phyloP scores from a whole-genome alignment of 1,284 basidiomycete genomes.

The Ceratobasidium sp. region DNA sequence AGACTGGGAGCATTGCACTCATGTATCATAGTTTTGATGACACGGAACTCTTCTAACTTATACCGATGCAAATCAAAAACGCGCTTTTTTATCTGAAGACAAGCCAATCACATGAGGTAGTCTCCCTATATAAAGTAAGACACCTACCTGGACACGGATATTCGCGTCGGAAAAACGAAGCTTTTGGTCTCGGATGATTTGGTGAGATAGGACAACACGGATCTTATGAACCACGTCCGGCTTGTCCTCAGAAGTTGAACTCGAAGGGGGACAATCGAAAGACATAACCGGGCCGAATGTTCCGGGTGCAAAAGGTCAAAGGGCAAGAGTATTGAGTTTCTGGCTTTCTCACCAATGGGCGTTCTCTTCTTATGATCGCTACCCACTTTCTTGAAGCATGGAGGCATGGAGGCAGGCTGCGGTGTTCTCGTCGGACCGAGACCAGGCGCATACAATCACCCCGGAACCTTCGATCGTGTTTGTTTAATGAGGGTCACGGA shows the following conservation, averaged over 20 bases:
- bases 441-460: too few species aligned
- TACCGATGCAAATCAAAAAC: slow-evolving; percentile 5
- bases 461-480: too few species aligned
- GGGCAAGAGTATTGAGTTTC: not conserved
- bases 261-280: too few species aligned
- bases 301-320: not conserved
- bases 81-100: not conserved
- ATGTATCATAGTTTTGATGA: not conserved
- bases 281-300: not conserved
- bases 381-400: not conserved
- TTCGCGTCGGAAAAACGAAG: slow-evolving; percentile 3
- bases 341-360: too few species aligned
- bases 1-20: too few species aligned
- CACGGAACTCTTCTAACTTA: slow-evolving; percentile 15
- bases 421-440: not conserved
- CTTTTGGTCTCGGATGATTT: not conserved
- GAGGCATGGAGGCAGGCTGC: too few species aligned
- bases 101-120: not conserved
- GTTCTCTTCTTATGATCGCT: not conserved
- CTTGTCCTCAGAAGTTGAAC: not conserved
- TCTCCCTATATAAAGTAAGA: not conserved
- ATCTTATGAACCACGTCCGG: not conserved
- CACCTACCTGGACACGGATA: not conserved
- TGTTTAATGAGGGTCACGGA: not conserved
- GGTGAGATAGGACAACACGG: too few species aligned